These are phyloP conservation scores for Corchorus capsularis DNA, from an alignment of 345 rosid genomes.

Conservation along the genomic window DNA sequence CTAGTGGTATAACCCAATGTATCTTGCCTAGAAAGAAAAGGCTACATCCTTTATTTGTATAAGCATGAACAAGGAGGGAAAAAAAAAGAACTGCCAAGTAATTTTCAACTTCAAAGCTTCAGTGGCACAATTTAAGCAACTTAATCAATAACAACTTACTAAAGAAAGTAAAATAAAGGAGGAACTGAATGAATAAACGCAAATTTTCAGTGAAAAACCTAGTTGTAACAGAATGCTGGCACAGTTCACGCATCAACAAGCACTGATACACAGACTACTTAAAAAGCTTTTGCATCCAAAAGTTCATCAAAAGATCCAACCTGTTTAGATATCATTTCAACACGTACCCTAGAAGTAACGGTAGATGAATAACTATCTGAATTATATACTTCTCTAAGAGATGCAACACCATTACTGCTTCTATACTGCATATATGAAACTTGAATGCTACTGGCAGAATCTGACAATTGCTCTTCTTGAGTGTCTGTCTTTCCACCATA, in stretches of 20 bases:
- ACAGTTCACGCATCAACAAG: not conserved
- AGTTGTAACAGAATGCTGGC: not conserved
- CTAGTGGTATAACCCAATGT: not conserved
- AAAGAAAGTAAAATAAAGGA: not conserved
- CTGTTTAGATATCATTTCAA: constrained; percentile 33
- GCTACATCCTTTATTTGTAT: not conserved
- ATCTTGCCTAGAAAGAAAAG: not conserved
- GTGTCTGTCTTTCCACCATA: constrained; percentile 17
- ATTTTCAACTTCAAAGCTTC: constrained; percentile 1
- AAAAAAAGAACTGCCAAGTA: not conserved
- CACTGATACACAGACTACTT: not conserved
- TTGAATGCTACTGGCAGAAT: constrained; percentile 70
- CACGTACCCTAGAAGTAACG: constrained; percentile 33
- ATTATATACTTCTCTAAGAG: constrained; percentile 34
- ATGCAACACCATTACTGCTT: constrained; percentile 37
- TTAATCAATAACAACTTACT: not conserved
- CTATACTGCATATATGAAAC: constrained; percentile 49
- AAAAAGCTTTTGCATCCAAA: constrained; percentile 13
- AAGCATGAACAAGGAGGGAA: not conserved
- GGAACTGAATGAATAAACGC: not conserved
- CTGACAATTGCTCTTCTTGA: constrained; percentile 49
- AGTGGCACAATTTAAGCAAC: not conserved
- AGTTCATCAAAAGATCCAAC: constrained; percentile 24
- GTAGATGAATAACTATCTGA: constrained; percentile 50
- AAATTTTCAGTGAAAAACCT: constrained; percentile 8